These are phyloP conservation scores for Grifola frondosa DNA, from an alignment of 1,284 basidiomycete genomes.

Conservation along the genomic window DNA sequence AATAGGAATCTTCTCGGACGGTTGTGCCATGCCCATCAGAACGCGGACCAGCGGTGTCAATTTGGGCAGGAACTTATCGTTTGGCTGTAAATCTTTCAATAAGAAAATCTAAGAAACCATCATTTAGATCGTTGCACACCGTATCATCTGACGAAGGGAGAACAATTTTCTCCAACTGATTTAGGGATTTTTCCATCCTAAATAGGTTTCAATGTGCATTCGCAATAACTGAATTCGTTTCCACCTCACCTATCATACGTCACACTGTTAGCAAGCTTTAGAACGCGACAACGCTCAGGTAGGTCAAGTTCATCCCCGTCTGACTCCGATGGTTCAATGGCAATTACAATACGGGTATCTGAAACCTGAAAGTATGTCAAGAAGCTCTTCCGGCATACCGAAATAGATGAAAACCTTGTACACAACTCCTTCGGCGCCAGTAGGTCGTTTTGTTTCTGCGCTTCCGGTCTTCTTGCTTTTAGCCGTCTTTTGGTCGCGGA, in stretches of 20 bases:
- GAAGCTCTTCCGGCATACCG: neutral
- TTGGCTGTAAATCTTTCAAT: slow-evolving; percentile 7
- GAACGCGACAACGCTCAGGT: slow-evolving; percentile 78
- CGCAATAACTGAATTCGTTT: neutral
- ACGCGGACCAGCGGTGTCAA: slow-evolving; percentile 57
- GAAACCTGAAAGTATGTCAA: slow-evolving; percentile 55
- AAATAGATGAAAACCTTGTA: slow-evolving; percentile 55
- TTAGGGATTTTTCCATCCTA: slow-evolving; percentile 82
- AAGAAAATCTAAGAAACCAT: neutral
- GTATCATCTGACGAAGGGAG: slow-evolving; percentile 30
- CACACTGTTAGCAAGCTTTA: slow-evolving; percentile 90
- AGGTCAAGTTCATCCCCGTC: slow-evolving; percentile 68
- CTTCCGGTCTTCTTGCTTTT: slow-evolving; percentile 44
- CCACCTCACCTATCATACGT: slow-evolving; percentile 79
- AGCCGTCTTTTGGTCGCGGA: slow-evolving; percentile 44
- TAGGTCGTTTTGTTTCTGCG: slow-evolving; percentile 34
- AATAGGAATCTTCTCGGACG: slow-evolving; percentile 37
- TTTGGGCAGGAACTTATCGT: slow-evolving; percentile 38
- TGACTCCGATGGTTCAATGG: slow-evolving; percentile 62
- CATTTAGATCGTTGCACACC: too few species aligned
- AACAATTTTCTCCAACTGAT: slow-evolving; percentile 55
- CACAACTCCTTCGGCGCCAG: slow-evolving; percentile 70
- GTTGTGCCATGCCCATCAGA: slow-evolving; percentile 61
- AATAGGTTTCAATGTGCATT: neutral
- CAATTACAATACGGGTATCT: slow-evolving; percentile 75